Percentiles rank a stretch among this genome's conserved stretches.
Conservation (phyloP, 306 rosid genomes). For the Vigna radiata region DNA sequence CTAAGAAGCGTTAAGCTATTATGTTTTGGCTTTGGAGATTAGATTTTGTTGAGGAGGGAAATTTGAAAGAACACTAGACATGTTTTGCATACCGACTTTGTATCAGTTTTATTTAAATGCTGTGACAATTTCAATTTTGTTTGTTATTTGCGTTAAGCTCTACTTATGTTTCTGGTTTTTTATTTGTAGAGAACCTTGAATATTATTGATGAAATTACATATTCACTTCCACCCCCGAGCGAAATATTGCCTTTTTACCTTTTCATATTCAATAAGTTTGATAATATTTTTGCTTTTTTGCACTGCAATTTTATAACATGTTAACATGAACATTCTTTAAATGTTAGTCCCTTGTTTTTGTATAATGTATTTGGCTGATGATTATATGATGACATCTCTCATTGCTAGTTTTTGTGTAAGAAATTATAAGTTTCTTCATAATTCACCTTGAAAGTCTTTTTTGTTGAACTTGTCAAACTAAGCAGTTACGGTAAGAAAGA, state of each 20-base stretch:
- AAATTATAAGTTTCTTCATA: too few species aligned
- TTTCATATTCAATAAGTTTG: too few species aligned
- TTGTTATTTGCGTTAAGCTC: constrained; percentile 25
- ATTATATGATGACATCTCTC: too few species aligned
- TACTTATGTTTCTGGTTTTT: constrained; percentile 10
- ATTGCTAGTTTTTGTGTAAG: too few species aligned
- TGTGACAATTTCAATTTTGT: constrained; percentile 49
- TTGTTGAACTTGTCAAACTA: too few species aligned
- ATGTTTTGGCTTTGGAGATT: constrained; percentile 38
- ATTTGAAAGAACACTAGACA: constrained; percentile 34
- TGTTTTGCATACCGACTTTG: constrained; percentile 35
- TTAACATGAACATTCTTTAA: too few species aligned
- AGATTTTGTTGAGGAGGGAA: constrained; percentile 36
- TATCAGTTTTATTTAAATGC: constrained; percentile 25
- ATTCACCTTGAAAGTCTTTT: too few species aligned
- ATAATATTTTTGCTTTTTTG: too few species aligned
- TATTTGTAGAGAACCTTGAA: constrained; percentile 11
- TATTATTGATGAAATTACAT: neutral
- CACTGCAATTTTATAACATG: too few species aligned
- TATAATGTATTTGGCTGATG: too few species aligned
- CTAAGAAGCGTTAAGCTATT: constrained; percentile 77
- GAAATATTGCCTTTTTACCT: neutral
- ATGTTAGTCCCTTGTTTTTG: too few species aligned
- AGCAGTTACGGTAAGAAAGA: too few species aligned
- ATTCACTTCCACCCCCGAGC: neutral